Conservation (phyloP, 768 basidiomycete species). For the Rhizopogon vulgaris region DNA sequence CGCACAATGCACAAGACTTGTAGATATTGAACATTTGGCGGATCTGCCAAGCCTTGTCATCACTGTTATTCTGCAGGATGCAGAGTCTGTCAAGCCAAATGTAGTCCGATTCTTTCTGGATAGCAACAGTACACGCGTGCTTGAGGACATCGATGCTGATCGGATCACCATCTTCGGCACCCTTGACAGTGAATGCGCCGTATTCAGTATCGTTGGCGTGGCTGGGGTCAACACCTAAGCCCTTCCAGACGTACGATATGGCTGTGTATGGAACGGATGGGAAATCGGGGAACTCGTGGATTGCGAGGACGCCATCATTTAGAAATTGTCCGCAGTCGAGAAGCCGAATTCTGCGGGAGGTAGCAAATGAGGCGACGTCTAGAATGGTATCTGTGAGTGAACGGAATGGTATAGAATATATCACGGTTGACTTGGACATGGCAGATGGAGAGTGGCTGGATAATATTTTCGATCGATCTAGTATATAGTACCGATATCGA, state of each 20-base stretch:
- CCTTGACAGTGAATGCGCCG: neutral
- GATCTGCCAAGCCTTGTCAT: constrained; percentile 17
- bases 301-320: neutral
- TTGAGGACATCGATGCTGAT: constrained; percentile 9
- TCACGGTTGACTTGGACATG: too few species aligned
- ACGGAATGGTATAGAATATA: too few species aligned
- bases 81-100: constrained; percentile 15
- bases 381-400: too few species aligned
- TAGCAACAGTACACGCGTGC: constrained; percentile 4
- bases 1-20: constrained; percentile 4
- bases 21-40: constrained; percentile 14
- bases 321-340: neutral
- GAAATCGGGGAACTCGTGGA: neutral
- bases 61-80: constrained; percentile 9
- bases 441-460: too few species aligned
- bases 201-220: neutral
- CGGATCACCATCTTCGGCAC: constrained; percentile 7
- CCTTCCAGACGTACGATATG: neutral
- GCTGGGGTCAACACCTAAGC: neutral
- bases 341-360: neutral
- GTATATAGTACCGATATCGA: too few species aligned
- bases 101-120: neutral
- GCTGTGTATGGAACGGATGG: neutral
- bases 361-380: neutral
- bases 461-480: too few species aligned